Conservation (phyloP, 257 asterid species). For the Solanum verrucosum region DNA sequence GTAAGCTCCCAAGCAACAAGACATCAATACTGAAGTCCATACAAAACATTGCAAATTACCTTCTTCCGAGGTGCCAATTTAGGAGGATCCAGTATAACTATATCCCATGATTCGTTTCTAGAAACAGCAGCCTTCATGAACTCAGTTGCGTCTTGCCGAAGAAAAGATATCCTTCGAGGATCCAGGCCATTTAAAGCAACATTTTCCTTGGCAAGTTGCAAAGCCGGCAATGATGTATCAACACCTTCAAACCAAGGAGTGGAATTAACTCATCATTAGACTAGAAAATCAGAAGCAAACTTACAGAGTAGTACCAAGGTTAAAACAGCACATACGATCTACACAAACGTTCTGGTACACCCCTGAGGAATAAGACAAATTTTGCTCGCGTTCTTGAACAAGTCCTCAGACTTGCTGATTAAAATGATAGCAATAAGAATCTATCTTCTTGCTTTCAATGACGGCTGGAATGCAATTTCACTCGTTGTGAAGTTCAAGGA, state of each 20-base stretch:
- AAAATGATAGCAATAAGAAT: background rate
- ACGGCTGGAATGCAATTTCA: background rate
- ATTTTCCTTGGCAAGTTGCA: conserved; percentile 71
- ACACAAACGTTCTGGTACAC: background rate
- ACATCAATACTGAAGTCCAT: conserved; percentile 3
- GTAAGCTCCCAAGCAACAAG: background rate
- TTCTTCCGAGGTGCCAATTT: conserved; percentile 77
- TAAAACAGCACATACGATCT: background rate
- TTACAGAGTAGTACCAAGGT: background rate
- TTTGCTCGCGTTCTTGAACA: background rate
- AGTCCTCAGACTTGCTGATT: background rate
- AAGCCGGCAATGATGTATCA: conserved; percentile 82
- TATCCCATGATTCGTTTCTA: conserved; percentile 68
- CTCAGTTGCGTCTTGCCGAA: conserved; percentile 65
- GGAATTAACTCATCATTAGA: background rate
- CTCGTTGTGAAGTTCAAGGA: background rate
- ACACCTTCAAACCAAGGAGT: conserved; percentile 43
- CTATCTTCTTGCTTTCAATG: background rate
- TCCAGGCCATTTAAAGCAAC: conserved; percentile 54
- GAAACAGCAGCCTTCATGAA: conserved; percentile 75
- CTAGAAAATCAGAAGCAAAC: background rate
- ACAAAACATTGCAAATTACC: conserved; percentile 24
- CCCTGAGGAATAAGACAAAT: background rate
- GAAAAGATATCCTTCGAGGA: conserved; percentile 43
- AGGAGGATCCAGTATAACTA: conserved; percentile 90